Base-by-base conservation (phyloP, 805 yeast species). In the Pichia cephalocereana region DNA sequence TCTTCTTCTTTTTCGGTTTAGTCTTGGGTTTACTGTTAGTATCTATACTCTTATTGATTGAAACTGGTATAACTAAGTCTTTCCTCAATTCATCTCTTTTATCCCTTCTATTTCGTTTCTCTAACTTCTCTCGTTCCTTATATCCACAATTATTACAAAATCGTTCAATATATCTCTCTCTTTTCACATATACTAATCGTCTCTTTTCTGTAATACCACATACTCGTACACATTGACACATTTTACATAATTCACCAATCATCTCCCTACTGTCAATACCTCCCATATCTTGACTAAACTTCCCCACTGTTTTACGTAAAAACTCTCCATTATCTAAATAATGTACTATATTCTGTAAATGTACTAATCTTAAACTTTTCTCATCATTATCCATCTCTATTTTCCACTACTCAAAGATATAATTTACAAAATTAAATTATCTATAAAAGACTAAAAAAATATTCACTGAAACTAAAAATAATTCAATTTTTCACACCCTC, bases 401-500 rank as follows among this genome's bases (percentile, higher is more conserved):
- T 30, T 4, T 11, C 31, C 3, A 30, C 4, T 23, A 23, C 7
- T 23, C 5, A 23, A 23, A 23, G 26, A 23, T 23, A 23, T 23
- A 19, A 19, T 19, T 3, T 19, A 19, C 23, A 32, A n/a, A n/a
- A n/a, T n/a, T n/a, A n/a, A n/a, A n/a, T n/a, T n/a, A n/a, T n/a
- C n/a, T n/a, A n/a, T n/a, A n/a, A n/a, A n/a, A n/a, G n/a, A n/a
- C n/a, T n/a, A n/a, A n/a, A n/a, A n/a, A n/a, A n/a, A n/a, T n/a
- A n/a, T n/a, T n/a, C n/a, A n/a, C n/a, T n/a, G n/a, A n/a, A n/a
- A n/a, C n/a, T n/a, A n/a, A n/a, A n/a, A n/a, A n/a, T n/a, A n/a
- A n/a, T n/a, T n/a, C 50, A 74, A 76, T 3, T 93, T 8, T 80
- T 65, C 40, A 77, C 74, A 6, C 52, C 47, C 53, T 75, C 73